Base-by-base conservation (phyloP, 192 early-diverging fungal species). In the Neocallimastix lanati region DNA sequence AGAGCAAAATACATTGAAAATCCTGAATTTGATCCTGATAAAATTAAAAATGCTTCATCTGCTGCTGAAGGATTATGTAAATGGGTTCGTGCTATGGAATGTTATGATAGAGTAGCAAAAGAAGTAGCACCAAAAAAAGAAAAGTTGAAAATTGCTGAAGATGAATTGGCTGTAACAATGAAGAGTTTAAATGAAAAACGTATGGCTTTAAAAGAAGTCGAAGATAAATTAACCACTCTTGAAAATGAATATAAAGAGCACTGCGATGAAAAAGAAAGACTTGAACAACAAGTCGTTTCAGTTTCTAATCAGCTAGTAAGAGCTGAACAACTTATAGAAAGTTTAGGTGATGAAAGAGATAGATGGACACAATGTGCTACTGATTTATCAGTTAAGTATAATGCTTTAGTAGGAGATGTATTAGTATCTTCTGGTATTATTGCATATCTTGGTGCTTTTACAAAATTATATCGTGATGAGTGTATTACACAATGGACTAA, bases 1-100 rank as follows among this genome's bases (percentile, higher is more conserved):
- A 83, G 89, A 14, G 80, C 84, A 15, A 90, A 90, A 77, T 90
- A 90, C 80, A 88, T 88, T 76, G 88, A 88, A 50, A 88, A 90
- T 67, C 89, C 89, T 2, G 89, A 90, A 80, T 90, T 90, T 79
- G 87, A 88, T 81, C 89, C 89, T 15, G 89, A 90, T n/a, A 88
- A 89, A 79, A 86, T 90, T 36, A 86, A 87, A 78, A 89, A 82
- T 67, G 89, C 89, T 0, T 90, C 89, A 13, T 90, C 89, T 2
- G 89, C 89, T 0, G 89, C 89, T 15, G 89, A 90, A 80, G 89
- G 89, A 50, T 80, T 90, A 25, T 90, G 89, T 78, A 78, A 85
- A 78, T 90, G 89, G 89, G 89, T 90, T 15, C 83, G 87, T 18
- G 89, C 89, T 13, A 88, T 90, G 85, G 89, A 90, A 80, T 82